Evolutionary conservation across 306 rosid genomes (phyloP).

Genomic region (Luffa acutangula): DNA sequence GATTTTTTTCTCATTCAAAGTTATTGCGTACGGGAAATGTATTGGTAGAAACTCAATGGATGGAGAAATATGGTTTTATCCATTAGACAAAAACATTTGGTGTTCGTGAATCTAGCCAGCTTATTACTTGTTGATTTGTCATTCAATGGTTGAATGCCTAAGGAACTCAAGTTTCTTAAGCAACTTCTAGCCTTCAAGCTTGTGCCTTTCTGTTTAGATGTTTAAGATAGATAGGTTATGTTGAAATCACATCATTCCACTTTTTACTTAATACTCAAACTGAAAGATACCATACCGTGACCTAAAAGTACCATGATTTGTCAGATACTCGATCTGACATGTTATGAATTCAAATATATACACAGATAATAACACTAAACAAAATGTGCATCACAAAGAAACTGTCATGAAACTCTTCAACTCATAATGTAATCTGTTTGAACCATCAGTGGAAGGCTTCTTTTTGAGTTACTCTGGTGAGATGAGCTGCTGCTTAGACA

Average conservation of each 20-base stretch:
- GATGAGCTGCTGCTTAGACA: neutral
- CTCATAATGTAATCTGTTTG: neutral
- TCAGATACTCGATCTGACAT: neutral
- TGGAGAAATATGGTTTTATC: neutral
- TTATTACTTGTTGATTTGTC: neutral
- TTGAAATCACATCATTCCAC: neutral
- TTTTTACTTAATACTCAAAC: neutral
- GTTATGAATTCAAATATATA: slow-evolving; percentile 1
- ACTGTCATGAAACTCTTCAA: neutral
- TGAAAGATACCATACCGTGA: neutral
- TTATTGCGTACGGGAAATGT: neutral
- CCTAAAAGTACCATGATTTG: neutral
- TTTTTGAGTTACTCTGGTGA: neutral
- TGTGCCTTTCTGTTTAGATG: neutral
- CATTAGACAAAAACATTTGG: neutral
- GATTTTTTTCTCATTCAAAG: neutral
- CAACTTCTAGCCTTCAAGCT: neutral
- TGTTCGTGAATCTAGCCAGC: neutral
- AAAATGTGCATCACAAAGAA: neutral
- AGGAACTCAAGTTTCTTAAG: neutral
- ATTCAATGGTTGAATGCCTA: neutral
- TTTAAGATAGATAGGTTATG: neutral
- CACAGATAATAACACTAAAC: neutral
- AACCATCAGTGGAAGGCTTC: neutral
- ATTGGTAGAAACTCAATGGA: neutral